A percentile compares a stretch with the other conserved stretches of the same genome.
phyloP scores from a whole-genome alignment of 768 basidiomycete species.

The Auriscalpium microsporum region DNA sequence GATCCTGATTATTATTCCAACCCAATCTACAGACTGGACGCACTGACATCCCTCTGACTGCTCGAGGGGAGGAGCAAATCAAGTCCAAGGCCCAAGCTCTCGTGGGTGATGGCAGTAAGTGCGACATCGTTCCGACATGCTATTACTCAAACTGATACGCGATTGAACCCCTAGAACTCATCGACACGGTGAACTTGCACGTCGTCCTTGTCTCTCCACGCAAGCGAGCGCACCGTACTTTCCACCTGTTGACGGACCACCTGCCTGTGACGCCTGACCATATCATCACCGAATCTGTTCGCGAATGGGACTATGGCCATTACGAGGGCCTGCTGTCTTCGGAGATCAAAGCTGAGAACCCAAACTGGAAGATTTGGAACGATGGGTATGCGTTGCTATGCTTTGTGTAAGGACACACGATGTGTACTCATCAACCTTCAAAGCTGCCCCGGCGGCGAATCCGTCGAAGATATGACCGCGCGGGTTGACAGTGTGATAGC shows the following conservation, averaged over 20 bases:
- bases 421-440: conserved; percentile 7
- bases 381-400: conserved; percentile 49
- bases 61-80: conserved; percentile 64
- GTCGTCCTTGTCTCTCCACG: conserved; percentile 83
- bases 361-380: conserved; percentile 75
- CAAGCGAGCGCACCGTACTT: conserved; percentile 76
- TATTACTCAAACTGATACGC: background rate
- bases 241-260: conserved; percentile 66
- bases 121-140: background rate
- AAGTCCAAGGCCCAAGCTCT: conserved; percentile 52
- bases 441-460: conserved; percentile 87
- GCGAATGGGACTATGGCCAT: conserved; percentile 89
- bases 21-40: conserved; percentile 59
- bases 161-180: conserved; percentile 37
- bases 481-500: conserved; percentile 72
- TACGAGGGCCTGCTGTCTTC: conserved; percentile 77
- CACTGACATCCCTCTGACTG: conserved; percentile 82
- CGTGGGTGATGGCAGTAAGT: conserved; percentile 73
- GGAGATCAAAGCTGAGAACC: conserved; percentile 61
- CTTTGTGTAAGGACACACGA: background rate
- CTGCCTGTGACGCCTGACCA: conserved; percentile 40
- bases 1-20: too few relatives aligned
- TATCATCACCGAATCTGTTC: conserved; percentile 52
- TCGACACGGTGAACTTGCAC: conserved; percentile 74
- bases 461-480: conserved; percentile 64